Evolutionary conservation across 345 rosid species (phyloP).

Genomic region (Dovyalis caffra): DNA sequence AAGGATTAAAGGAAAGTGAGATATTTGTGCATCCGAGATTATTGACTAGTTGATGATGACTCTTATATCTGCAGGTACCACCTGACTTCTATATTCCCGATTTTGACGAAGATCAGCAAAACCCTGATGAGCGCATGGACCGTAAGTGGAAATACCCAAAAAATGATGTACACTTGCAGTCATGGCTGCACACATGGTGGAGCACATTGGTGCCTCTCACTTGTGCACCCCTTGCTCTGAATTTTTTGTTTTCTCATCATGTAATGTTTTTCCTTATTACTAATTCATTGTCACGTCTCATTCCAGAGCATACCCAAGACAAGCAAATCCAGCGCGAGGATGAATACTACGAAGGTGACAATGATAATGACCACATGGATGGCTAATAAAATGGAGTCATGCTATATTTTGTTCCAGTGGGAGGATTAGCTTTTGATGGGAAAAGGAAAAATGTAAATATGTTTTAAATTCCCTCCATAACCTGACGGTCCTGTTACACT

Average conservation of each 20-base stretch:
- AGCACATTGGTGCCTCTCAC: neutral
- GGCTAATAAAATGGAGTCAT: constrained; percentile 9
- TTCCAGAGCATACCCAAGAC: constrained; percentile 83
- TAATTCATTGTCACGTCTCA: neutral
- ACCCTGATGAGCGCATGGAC: constrained; percentile 79
- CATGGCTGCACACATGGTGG: neutral
- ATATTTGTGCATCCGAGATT: neutral
- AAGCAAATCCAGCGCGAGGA: constrained; percentile 88
- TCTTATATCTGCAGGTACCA: constrained; percentile 60
- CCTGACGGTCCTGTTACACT: neutral
- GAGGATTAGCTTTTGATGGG: neutral
- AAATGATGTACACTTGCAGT: neutral
- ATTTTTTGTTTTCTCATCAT: neutral
- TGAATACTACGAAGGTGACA: constrained; percentile 83
- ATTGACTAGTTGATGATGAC: neutral
- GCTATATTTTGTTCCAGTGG: neutral
- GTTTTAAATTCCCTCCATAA: no score
- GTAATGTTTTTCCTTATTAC: neutral
- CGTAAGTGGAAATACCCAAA: constrained; percentile 53
- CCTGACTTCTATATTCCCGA: constrained; percentile 94
- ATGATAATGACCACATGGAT: constrained; percentile 71
- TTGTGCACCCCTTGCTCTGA: neutral
- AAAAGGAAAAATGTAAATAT: neutral
- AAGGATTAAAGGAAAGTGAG: neutral
- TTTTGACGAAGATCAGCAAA: constrained; percentile 84